These are phyloP conservation scores for Curvularia spicifera DNA, from an alignment of 2,329 filamentous ascomycete genomes.

Conservation along the genomic window DNA sequence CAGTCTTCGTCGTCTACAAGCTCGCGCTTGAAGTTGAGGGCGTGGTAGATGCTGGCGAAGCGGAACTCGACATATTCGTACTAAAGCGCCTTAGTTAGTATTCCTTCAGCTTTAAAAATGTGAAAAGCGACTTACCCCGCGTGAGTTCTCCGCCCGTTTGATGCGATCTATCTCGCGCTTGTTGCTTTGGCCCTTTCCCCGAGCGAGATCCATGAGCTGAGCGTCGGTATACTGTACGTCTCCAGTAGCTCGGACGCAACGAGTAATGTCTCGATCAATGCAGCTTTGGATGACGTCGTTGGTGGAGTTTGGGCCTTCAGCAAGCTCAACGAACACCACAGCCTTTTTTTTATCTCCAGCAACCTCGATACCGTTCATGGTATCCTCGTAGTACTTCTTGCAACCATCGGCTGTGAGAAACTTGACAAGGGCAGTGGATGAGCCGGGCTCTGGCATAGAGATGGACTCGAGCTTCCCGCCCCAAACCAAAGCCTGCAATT, in stretches of 20 bases:
- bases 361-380: conserved; percentile 44
- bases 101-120: neutral
- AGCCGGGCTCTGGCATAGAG: conserved; percentile 31
- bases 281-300: conserved; percentile 52
- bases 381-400: conserved; percentile 42
- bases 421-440: conserved; percentile 35
- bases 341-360: conserved; percentile 27
- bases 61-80: conserved; percentile 55
- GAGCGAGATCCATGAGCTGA: conserved; percentile 49
- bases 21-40: conserved; percentile 53
- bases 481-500: conserved; percentile 48
- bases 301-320: conserved; percentile 38
- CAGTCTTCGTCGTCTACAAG: conserved; percentile 53
- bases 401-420: conserved; percentile 46
- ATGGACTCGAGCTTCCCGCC: conserved; percentile 46
- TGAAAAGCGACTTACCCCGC: conserved; percentile 47
- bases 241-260: conserved; percentile 55
- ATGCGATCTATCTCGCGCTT: conserved; percentile 56
- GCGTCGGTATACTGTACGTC: conserved; percentile 50
- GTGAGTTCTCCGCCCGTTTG: conserved; percentile 49
- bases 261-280: conserved; percentile 52
- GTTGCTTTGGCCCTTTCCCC: conserved; percentile 37
- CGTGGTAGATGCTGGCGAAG: conserved; percentile 56
- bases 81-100: conserved; percentile 36
- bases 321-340: conserved; percentile 40